Percentiles rank a stretch among this genome's conserved stretches.
phyloP scores from a whole-genome alignment of 331 rosid species.

The Quercus phellos region DNA sequence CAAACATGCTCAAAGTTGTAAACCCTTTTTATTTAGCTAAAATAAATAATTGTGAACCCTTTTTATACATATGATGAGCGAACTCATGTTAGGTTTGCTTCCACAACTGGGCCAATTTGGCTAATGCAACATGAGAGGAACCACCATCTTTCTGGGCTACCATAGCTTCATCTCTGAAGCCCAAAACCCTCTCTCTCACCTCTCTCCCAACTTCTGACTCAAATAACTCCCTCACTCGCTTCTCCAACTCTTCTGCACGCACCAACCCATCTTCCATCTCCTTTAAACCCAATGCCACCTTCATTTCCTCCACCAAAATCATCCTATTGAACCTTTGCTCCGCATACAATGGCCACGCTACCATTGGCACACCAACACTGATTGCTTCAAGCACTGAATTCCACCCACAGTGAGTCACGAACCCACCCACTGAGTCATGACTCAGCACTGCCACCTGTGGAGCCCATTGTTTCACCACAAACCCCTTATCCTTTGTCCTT shows the following conservation, averaged over 20 bases:
- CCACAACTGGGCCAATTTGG: background rate
- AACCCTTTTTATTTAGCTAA: too few relatives aligned
- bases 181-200: conserved; percentile 3
- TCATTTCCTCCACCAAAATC: conserved; percentile 20
- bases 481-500: too few relatives aligned
- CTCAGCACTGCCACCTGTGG: too few relatives aligned
- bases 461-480: too few relatives aligned
- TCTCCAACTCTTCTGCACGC: conserved; percentile 16
- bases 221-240: conserved; percentile 20
- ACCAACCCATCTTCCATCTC: conserved; percentile 23
- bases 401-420: conserved; percentile 22
- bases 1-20: too few relatives aligned
- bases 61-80: too few relatives aligned
- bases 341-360: background rate
- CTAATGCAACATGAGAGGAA: background rate
- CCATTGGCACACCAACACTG: conserved; percentile 15
- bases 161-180: background rate
- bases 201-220: background rate
- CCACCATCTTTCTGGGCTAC: background rate
- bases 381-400: conserved; percentile 24
- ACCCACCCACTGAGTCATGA: background rate
- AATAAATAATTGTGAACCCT: too few relatives aligned
- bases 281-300: conserved; percentile 7
- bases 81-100: too few relatives aligned
- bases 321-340: conserved; percentile 16